Conservation (phyloP, 352 stramenopile species). For the Phytophthora rubi region DNA sequence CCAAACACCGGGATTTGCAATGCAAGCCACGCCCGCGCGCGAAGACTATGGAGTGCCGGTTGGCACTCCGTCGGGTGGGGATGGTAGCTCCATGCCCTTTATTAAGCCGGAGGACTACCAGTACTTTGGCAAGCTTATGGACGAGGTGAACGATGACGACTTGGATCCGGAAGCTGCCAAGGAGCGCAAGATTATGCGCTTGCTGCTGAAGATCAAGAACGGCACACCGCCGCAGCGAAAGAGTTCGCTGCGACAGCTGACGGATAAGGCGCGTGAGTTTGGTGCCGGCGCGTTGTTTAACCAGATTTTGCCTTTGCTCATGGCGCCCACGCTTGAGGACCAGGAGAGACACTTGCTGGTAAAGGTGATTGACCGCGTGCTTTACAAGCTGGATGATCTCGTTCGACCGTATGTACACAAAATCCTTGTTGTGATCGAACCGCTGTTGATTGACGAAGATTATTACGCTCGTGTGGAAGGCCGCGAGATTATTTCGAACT, state of each 20-base stretch:
- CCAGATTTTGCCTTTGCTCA: constrained; percentile 99
- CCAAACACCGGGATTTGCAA: constrained; percentile 92
- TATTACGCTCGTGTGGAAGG: constrained; percentile 99
- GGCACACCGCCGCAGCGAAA: constrained; percentile 98
- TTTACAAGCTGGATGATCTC: constrained; percentile 99
- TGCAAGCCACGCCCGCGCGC: constrained; percentile 75
- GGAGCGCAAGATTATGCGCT: constrained; percentile 97
- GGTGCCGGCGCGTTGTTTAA: constrained; percentile 98
- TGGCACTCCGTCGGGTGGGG: constrained; percentile 66
- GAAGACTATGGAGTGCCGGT: constrained; percentile 81
- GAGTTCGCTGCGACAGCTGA: constrained; percentile 96
- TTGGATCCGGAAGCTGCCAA: constrained; percentile 93
- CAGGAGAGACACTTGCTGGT: constrained; percentile 99
- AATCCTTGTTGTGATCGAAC: constrained; percentile 99
- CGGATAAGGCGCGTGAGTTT: constrained; percentile 97
- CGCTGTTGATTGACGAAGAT: constrained; percentile 99
- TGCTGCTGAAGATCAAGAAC: constrained; percentile 99
- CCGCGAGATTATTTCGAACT: constrained; percentile 99
- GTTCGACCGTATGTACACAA: constrained; percentile 99
- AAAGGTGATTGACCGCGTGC: constrained; percentile 99
- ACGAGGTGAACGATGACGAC: constrained; percentile 89
- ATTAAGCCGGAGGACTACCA: constrained; percentile 99
- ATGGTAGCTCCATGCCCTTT: constrained; percentile 92
- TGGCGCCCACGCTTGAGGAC: constrained; percentile 98
- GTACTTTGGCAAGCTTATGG: constrained; percentile 97